Percentiles rank a stretch among this genome's conserved stretches.
Conservation (phyloP, 2,329 filamentous ascomycete genomes). For the Fusarium mundagurra region DNA sequence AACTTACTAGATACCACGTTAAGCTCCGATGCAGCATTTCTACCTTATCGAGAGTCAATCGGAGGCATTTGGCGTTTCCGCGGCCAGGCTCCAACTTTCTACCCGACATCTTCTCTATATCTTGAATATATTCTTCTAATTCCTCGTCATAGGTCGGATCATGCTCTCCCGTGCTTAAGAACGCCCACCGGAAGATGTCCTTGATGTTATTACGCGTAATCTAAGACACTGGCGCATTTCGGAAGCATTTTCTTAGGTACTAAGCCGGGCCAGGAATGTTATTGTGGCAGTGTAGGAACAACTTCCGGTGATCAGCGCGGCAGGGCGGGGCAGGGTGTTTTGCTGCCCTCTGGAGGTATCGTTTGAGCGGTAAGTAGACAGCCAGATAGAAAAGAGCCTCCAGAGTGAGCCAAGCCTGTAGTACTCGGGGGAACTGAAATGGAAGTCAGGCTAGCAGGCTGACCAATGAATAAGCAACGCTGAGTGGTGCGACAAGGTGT, state of each 20-base stretch:
- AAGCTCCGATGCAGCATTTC: constrained; percentile 65
- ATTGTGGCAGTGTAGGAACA: constrained; percentile 62
- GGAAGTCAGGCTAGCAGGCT: too few relatives aligned
- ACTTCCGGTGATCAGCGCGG: constrained; percentile 55
- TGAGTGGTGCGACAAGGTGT: constrained; percentile 60
- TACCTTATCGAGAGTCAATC: constrained; percentile 67
- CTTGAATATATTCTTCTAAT: constrained; percentile 63
- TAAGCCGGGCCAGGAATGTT: constrained; percentile 62
- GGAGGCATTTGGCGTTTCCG: constrained; percentile 62
- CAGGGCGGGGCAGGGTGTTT: constrained; percentile 57
- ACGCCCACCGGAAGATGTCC: constrained; percentile 70
- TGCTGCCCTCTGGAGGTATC: constrained; percentile 61
- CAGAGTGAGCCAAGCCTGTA: constrained; percentile 57
- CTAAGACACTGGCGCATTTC: constrained; percentile 60
- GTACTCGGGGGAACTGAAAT: constrained; percentile 42
- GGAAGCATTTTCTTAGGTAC: constrained; percentile 68
- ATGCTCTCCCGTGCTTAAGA: constrained; percentile 59
- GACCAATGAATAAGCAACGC: constrained; percentile 48
- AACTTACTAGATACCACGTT: constrained; percentile 64
- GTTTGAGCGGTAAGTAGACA: constrained; percentile 62
- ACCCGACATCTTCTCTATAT: constrained; percentile 61
- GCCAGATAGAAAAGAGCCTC: constrained; percentile 65
- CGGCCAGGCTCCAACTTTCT: constrained; percentile 60
- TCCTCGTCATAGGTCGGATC: constrained; percentile 60
- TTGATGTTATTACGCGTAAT: constrained; percentile 68